Base-by-base conservation (phyloP, 768 basidiomycete genomes). In the Lentinula sp. region DNA sequence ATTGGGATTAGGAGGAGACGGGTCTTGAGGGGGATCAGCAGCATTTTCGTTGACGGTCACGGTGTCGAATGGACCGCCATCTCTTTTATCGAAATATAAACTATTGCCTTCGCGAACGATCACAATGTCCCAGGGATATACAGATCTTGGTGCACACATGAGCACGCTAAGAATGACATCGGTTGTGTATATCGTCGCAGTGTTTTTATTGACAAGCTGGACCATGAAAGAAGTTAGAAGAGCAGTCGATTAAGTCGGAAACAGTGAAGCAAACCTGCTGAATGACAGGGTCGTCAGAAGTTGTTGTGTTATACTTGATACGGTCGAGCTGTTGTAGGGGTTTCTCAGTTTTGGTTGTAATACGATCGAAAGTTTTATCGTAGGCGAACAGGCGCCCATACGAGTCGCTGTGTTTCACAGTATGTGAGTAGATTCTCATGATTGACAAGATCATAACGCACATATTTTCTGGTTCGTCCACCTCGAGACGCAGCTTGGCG, bases 1-100 rank as follows among this genome's bases (percentile, higher is more conserved):
- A 71, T 87, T 90, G 10, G 87, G 85, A 67, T 91, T 92, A 15
- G 87, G 84, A 53, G 93, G 84, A 16, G 86, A 66, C 6, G 91
- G 85, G 69, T 95, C 93, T 66, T 88, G 85, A 7, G 93, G 93
- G 39, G 97, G 93, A 74, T 99, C 97, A 1, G 89, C 83, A 4
- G 97, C 94, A 71, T 99, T 98, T 79, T 99, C 97, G 75, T 99
- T 98, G 68, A 99, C 97, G 16, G 95, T 97, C 61, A 98, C 89
- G 41, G 90, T 95, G 74, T 99, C 94, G 68, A 98, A 97, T 2
- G 95, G 92, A 59, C 96, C 95, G 15, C 95, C 95, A 71, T 95
- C 93, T 62, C 97, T 91, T 77, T 98, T 98, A 81, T 99, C 97
- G 65, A 99, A 85, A 81, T 91, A 98, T 8, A 99, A 77, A 70